Base-by-base conservation (phyloP, 2,329 filamentous ascomycete genomes). In the Corynespora cassiicola region DNA sequence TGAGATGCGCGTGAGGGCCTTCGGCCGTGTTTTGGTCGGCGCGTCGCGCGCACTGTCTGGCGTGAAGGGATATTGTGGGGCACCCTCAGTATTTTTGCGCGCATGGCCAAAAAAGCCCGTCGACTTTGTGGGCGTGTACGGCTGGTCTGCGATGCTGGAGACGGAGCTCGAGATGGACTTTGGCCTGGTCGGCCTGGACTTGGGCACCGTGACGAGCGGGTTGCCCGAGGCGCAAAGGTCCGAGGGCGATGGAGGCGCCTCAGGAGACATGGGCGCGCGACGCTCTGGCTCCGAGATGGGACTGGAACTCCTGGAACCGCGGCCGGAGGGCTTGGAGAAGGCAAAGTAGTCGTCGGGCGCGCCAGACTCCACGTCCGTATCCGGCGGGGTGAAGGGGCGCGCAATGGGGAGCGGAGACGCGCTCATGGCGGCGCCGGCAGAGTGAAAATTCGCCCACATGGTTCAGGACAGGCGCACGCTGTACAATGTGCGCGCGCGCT, bases 361-460 rank as follows among this genome's bases (percentile, higher is more conserved):
- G 33, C 40, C 43, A 7, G 37, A 31, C 8, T 39, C 43, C 25
- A 39, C 42, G 19, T 60, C 59, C 15, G 45, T 45, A 10, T 64
- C 55, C 7, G 63, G 63, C 31, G 63, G 63, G 28, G 63, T 66
- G 49, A 50, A 63, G 20, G 60, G 63, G 18, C 55, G 58, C 23
- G 48, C 44, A 21, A 52, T 39, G 38, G 48, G 45, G 24, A 45
- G 43, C 16, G 53, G 48, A 4, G 38, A 30, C 9, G 57, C 43
- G 28, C 52, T 48, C 53, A 58, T 53, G 28, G 50, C 39, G 50
- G 36, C 45, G 22, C 42, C 30, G 45, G n/a, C n/a, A n/a, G n/a
- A n/a, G n/a, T n/a, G n/a, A n/a, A n/a, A n/a, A n/a, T n/a, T n/a
- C n/a, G n/a, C n/a, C n/a, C n/a, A n/a, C n/a, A 40, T 31, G 19